phyloP scores from a whole-genome alignment of 2,329 filamentous ascomycete species.

The Dactylellina drechsleri region DNA sequence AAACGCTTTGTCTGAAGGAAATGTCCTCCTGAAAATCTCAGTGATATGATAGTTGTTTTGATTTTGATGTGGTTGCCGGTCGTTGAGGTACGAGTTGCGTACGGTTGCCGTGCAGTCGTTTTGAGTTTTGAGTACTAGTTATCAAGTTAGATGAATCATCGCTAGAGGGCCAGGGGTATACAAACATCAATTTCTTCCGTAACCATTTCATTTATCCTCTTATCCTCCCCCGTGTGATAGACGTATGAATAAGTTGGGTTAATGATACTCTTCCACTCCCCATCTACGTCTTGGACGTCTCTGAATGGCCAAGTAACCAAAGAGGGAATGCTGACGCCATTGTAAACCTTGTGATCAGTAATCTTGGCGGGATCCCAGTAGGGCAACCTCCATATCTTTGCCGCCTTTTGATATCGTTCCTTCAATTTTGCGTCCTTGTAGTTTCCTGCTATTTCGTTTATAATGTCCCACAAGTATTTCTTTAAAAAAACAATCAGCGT shows the following conservation, averaged over 20 bases:
- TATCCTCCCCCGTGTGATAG: not conserved
- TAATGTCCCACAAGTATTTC: conserved; percentile 15
- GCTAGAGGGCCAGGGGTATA: no score
- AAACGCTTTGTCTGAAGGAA: not conserved
- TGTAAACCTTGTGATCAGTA: not conserved
- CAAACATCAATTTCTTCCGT: no score
- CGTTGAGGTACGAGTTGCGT: conserved; percentile 4
- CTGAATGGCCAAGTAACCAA: conserved; percentile 10
- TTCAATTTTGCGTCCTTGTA: not conserved
- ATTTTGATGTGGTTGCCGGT: not conserved
- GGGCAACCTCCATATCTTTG: conserved; percentile 19
- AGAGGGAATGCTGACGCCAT: conserved; percentile 12
- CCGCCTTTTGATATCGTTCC: conserved; percentile 3
- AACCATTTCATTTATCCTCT: not conserved
- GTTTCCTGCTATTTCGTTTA: conserved; percentile 6
- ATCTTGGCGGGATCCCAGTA: conserved; percentile 34
- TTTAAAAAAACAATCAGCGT: not conserved
- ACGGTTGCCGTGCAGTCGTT: conserved; percentile 6
- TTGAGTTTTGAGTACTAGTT: not conserved
- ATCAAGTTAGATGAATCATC: not conserved
- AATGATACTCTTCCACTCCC: not conserved
- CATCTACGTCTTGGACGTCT: not conserved
- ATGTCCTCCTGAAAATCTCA: conserved; percentile 19
- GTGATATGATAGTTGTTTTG: conserved; percentile 22
- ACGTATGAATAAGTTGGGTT: conserved; percentile 14